Conservation (phyloP, 306 rosid genomes). For the barrel medic (Medicago truncatula) region DNA sequence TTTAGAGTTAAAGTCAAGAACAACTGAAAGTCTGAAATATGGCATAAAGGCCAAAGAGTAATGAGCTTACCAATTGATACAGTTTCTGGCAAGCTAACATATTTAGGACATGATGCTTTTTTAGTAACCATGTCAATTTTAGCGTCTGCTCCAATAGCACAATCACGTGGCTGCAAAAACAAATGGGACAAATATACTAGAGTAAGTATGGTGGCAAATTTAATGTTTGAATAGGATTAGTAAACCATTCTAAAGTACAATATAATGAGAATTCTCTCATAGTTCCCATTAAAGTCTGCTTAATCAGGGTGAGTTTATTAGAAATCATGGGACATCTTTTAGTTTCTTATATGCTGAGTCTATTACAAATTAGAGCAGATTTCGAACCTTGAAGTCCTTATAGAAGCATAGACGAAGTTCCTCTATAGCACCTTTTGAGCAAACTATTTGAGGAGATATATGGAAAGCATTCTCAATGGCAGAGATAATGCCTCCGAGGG, state of each 20-base stretch:
- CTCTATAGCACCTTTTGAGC: slow-evolving; percentile 68
- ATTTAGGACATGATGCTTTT: slow-evolving; percentile 70
- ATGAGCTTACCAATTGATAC: slow-evolving; percentile 53
- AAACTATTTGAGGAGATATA: slow-evolving; percentile 65
- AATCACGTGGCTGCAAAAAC: slow-evolving; percentile 82
- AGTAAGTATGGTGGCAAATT: slow-evolving; percentile 7
- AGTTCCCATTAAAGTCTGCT: slow-evolving; percentile 23
- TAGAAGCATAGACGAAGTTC: slow-evolving; percentile 89
- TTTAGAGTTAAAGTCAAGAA: slow-evolving; percentile 3
- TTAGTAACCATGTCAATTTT: slow-evolving; percentile 55
- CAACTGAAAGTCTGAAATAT: slow-evolving; percentile 27
- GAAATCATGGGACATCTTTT: slow-evolving; percentile 1
- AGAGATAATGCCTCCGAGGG: slow-evolving; percentile 86
- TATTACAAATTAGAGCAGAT: slow-evolving; percentile 27
- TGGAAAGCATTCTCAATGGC: slow-evolving; percentile 95
- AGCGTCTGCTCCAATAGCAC: slow-evolving; percentile 51
- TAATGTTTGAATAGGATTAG: slow-evolving; percentile 32
- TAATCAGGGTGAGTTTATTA: slow-evolving; percentile 1
- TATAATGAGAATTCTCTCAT: slow-evolving; percentile 10
- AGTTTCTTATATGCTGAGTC: slow-evolving; percentile 28
- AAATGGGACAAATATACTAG: slow-evolving; percentile 3
- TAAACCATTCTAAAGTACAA: slow-evolving; percentile 5
- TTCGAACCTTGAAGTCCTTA: slow-evolving; percentile 79
- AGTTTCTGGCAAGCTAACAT: slow-evolving; percentile 72
- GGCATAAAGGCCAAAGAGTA: slow-evolving; percentile 21